Conservation (phyloP, 2,329 filamentous ascomycete species). For the Curvularia verruculosa region DNA sequence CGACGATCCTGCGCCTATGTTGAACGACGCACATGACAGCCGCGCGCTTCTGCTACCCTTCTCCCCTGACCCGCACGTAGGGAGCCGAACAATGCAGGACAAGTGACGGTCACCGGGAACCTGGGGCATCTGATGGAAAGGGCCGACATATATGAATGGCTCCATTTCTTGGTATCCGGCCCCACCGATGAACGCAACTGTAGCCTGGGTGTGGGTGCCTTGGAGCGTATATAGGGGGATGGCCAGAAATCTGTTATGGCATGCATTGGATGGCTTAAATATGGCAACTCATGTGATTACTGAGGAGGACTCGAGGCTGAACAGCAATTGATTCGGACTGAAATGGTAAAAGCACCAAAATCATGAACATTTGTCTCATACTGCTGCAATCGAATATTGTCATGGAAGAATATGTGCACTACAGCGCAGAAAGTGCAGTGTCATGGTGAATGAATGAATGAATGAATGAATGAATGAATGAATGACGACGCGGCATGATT, state of each 20-base stretch:
- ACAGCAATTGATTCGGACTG: neutral
- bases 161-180: neutral
- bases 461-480: neutral
- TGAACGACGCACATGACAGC: neutral
- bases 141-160: neutral
- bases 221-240: neutral
- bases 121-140: neutral
- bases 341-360: neutral
- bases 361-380: neutral
- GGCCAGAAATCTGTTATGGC: neutral
- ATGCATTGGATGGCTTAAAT: neutral
- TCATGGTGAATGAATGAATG: neutral
- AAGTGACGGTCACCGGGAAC: neutral
- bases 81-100: conserved; percentile 1
- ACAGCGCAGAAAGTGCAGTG: neutral
- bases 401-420: neutral
- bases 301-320: neutral
- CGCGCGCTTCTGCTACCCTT: neutral
- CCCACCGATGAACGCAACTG: neutral
- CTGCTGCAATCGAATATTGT: neutral
- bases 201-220: neutral
- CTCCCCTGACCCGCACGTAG: conserved; percentile 1
- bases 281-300: neutral
- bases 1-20: neutral
- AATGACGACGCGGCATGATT: conserved; percentile 10